These are phyloP conservation scores for Ustilago sp. DNA, from an alignment of 1,284 basidiomycete species.

Conservation along the genomic window DNA sequence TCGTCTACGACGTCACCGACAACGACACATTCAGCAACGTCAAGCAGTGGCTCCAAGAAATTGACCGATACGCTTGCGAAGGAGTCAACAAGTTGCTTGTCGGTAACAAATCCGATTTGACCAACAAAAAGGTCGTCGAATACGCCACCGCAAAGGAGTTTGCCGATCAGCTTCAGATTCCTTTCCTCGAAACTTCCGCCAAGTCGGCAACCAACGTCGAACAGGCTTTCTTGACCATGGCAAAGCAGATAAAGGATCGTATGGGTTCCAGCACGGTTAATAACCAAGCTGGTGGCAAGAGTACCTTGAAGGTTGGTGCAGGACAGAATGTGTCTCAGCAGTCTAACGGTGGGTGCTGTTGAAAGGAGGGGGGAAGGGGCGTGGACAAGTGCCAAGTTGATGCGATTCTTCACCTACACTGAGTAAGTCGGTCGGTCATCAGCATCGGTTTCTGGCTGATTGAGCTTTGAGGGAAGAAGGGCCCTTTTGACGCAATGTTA, in stretches of 20 bases:
- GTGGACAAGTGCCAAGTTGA: not conserved
- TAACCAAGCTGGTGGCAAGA: constrained; percentile 65
- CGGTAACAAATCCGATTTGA: constrained; percentile 97
- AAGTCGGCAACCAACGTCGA: constrained; percentile 72
- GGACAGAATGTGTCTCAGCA: constrained; percentile 66
- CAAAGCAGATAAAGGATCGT: constrained; percentile 70
- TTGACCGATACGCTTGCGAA: constrained; percentile 98
- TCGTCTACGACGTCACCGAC: constrained; percentile 99
- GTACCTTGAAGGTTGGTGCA: constrained; percentile 66
- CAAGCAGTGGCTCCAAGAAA: constrained; percentile 99
- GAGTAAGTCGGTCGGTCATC: no score
- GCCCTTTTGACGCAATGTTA: constrained; percentile 20
- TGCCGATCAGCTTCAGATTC: constrained; percentile 69
- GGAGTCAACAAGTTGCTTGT: constrained; percentile 98
- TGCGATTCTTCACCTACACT: no score
- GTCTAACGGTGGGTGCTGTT: constrained; percentile 66
- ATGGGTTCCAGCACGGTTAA: constrained; percentile 67
- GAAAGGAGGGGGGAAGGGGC: not conserved
- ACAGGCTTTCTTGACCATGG: constrained; percentile 72
- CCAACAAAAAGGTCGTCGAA: constrained; percentile 98
- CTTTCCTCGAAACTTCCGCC: constrained; percentile 71
- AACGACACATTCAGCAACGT: constrained; percentile 92
- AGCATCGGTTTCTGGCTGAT: not conserved
- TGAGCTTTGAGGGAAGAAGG: not conserved
- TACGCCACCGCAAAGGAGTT: constrained; percentile 91